Evolutionary conservation across 1,284 basidiomycete genomes (phyloP).

Genomic region (Cutaneotrichosporon sp.): DNA sequence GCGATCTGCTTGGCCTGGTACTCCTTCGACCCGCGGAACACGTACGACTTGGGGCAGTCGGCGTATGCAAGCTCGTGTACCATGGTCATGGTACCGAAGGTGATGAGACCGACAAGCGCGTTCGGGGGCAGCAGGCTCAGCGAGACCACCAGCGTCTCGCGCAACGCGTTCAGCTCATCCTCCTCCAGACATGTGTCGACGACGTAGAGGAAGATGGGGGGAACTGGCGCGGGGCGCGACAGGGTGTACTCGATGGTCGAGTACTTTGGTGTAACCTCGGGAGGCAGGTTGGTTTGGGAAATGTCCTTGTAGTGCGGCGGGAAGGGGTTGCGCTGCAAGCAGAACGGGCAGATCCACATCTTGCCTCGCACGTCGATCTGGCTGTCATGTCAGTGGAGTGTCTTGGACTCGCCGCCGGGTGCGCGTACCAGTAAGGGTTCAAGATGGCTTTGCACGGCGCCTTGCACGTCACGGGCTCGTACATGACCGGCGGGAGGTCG

Average conservation of each 20-base stretch:
- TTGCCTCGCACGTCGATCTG: constrained; percentile 98
- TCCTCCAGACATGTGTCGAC: constrained; percentile 97
- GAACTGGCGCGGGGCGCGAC: constrained; percentile 80
- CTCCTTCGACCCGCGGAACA: constrained; percentile 99
- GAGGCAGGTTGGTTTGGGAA: constrained; percentile 91
- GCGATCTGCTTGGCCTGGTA: constrained; percentile 95
- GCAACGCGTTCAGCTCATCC: constrained; percentile 89
- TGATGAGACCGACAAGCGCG: constrained; percentile 91
- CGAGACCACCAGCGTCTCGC: constrained; percentile 88
- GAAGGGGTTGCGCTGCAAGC: constrained; percentile 92
- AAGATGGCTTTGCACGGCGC: constrained; percentile 93
- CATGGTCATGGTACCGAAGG: constrained; percentile 97
- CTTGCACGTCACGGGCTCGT: constrained; percentile 98
- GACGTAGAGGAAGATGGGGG: constrained; percentile 94
- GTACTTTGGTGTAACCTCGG: constrained; percentile 94
- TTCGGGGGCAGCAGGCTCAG: constrained; percentile 87
- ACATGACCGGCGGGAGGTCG: constrained; percentile 91
- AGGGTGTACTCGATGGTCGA: constrained; percentile 99
- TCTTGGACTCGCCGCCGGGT: not conserved
- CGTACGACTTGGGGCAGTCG: constrained; percentile 95
- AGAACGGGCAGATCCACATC: constrained; percentile 99
- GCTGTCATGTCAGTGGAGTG: constrained; percentile 57
- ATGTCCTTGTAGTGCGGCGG: constrained; percentile 99
- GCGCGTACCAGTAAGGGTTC: constrained; percentile 85
- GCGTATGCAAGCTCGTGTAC: constrained; percentile 97